Conservation (phyloP, 1,284 basidiomycete species). For the Puccinia coronata region DNA sequence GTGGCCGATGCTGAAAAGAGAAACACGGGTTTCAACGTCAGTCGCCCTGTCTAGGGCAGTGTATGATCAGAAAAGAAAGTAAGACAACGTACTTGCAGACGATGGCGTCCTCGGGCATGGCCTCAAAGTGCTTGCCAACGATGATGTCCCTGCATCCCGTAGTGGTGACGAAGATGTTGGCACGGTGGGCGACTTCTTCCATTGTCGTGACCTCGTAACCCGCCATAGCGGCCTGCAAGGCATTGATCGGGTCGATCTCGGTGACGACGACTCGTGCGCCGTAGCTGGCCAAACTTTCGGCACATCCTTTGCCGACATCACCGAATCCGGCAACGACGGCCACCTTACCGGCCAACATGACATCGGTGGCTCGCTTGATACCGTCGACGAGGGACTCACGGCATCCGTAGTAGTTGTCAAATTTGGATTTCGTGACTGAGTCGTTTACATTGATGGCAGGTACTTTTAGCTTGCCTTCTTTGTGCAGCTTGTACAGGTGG, state of each 20-base stretch:
- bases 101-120: slow-evolving; percentile 97
- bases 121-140: slow-evolving; percentile 83
- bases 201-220: slow-evolving; percentile 98
- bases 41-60: not conserved
- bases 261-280: slow-evolving; percentile 94
- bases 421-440: slow-evolving; percentile 99
- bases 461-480: slow-evolving; percentile 91
- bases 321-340: slow-evolving; percentile 98
- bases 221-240: slow-evolving; percentile 98
- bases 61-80: not conserved
- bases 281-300: slow-evolving; percentile 94
- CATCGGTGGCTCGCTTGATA: slow-evolving; percentile 99
- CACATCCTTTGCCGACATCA: slow-evolving; percentile 99
- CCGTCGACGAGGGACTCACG: slow-evolving; percentile 99
- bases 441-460: slow-evolving; percentile 99
- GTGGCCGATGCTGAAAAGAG: slow-evolving; percentile 77
- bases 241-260: slow-evolving; percentile 99
- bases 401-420: slow-evolving; percentile 90
- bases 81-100: slow-evolving; percentile 78
- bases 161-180: slow-evolving; percentile 96
- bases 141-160: slow-evolving; percentile 99
- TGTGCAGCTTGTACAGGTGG: slow-evolving; percentile 96
- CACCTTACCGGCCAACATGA: slow-evolving; percentile 99
- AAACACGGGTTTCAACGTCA: slow-evolving; percentile 2
- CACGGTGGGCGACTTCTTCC: slow-evolving; percentile 87